Evolutionary conservation across 345 rosid species (phyloP), one percentile per base, ranked within the genome.

Genomic region (Eucalyptus pauciflora): DNA sequence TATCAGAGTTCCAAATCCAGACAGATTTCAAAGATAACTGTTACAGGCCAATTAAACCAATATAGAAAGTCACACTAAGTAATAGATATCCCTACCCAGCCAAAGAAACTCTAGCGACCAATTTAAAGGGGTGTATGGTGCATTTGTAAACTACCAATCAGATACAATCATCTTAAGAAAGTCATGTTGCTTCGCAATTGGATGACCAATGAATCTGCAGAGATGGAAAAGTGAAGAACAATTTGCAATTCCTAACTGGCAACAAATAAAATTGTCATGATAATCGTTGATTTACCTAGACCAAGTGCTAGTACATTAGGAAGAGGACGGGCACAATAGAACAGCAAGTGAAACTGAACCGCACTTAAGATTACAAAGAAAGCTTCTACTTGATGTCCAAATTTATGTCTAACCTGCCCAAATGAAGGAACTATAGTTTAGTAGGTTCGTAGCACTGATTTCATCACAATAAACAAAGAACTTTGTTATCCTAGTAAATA

Each of bases 321-420:
- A 89, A 97, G 99, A 89, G 97, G 93, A 89, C 98, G 99, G 86
- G 98, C 94, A 94, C 95, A 97, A 92, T 97, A 98, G 94, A 97
- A 98, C 89, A 98, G 94, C 91, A 97, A 89, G 93, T 98, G 99
- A 94, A 98, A 97, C 94, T 98, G 99, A 88, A 96, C 87, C 20
- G 91, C 95, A 89, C 96, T 95, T 90, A 98, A 92, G 90, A 96
- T 89, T 51, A 95, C 96, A 94, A 97, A 97, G 95, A 98, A 97
- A 89, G 96, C 96, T 91, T 96, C 99, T 91, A 96, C 99, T 95
- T 95, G 99, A 91, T 27, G 93, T 50, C 99, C 99, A 92, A 98
- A 98, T 91, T 94, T 95, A 64, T 89, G 69, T 90, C 95, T 94
- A 88, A 97, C 94, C 99, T 97, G 96, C 86, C 64, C 89, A 91